Percentiles rank a stretch among this genome's conserved stretches.
phyloP scores from a whole-genome alignment of 495 filamentous ascomycete genomes.

The Filosporella fistucella region DNA sequence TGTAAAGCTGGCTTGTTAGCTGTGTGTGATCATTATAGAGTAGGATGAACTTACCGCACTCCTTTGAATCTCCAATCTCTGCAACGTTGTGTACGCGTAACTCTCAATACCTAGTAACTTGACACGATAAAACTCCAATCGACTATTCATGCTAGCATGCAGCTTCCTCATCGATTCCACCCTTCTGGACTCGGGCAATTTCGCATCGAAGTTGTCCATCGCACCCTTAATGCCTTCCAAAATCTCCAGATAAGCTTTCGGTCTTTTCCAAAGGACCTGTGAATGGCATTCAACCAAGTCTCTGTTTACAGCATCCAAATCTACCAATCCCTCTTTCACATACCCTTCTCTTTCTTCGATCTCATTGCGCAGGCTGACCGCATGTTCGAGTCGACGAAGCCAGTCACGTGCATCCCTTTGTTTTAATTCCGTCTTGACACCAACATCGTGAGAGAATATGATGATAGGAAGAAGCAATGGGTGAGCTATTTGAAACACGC shows the following conservation, averaged over 20 bases:
- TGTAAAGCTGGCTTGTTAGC: conserved; percentile 34
- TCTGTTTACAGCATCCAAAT: conserved; percentile 49
- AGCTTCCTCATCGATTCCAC: conserved; percentile 29
- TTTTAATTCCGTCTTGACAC: conserved; percentile 41
- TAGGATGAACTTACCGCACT: conserved; percentile 37
- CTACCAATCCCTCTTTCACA: conserved; percentile 43
- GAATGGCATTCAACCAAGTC: conserved; percentile 54
- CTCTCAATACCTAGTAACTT: conserved; percentile 53
- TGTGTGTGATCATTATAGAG: neutral
- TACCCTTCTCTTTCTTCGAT: conserved; percentile 42
- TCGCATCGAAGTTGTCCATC: conserved; percentile 35
- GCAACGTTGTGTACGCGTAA: conserved; percentile 49
- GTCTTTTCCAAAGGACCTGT: conserved; percentile 53
- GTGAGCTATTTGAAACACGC: conserved; percentile 39
- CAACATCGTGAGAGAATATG: conserved; percentile 47
- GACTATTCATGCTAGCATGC: conserved; percentile 37
- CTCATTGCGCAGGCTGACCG: conserved; percentile 50
- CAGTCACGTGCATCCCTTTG: conserved; percentile 52
- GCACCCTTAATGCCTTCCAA: conserved; percentile 34
- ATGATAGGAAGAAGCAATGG: conserved; percentile 50
- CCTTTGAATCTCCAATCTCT: conserved; percentile 47
- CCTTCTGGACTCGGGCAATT: conserved; percentile 17
- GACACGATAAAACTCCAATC: conserved; percentile 48
- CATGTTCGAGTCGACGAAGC: conserved; percentile 50
- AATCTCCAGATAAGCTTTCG: conserved; percentile 52